Percentiles rank a stretch among this genome's conserved stretches.
These are phyloP conservation scores for Xylariales sp. DNA, from an alignment of 2,329 filamentous ascomycete genomes.

Conservation along the genomic window DNA sequence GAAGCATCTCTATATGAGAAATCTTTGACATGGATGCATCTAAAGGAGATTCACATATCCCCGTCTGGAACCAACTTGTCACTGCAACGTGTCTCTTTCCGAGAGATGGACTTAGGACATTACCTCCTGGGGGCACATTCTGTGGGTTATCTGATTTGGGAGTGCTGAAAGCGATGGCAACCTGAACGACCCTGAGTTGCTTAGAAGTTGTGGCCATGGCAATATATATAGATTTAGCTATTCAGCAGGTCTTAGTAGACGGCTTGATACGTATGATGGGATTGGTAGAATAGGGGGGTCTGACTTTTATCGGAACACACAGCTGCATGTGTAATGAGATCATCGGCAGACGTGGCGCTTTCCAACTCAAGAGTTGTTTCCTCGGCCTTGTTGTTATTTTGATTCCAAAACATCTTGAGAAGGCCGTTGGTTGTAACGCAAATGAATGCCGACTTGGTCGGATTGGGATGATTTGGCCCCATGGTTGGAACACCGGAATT, in stretches of 20 bases:
- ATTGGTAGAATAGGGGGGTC: slow-evolving; percentile 37
- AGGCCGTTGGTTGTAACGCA: slow-evolving; percentile 80
- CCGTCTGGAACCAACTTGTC: slow-evolving; percentile 67
- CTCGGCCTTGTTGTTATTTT: slow-evolving; percentile 76
- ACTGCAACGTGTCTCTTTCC: slow-evolving; percentile 67
- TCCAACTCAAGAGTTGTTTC: slow-evolving; percentile 81
- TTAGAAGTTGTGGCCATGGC: slow-evolving; percentile 76
- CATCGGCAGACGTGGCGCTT: slow-evolving; percentile 76
- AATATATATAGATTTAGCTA: slow-evolving; percentile 66
- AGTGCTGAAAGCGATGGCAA: slow-evolving; percentile 79
- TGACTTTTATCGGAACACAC: slow-evolving; percentile 79
- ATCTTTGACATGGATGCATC: slow-evolving; percentile 70
- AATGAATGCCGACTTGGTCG: slow-evolving; percentile 78
- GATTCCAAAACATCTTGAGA: slow-evolving; percentile 81
- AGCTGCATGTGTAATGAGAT: slow-evolving; percentile 83
- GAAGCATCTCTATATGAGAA: slow-evolving; percentile 80
- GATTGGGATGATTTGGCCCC: slow-evolving; percentile 78
- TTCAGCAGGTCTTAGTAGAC: slow-evolving; percentile 24
- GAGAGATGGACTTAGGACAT: slow-evolving; percentile 64
- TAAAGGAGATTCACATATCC: slow-evolving; percentile 55
- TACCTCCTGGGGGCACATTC: slow-evolving; percentile 56
- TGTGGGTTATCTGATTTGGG: slow-evolving; percentile 67
- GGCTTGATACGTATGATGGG: neutral
- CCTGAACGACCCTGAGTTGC: slow-evolving; percentile 78
- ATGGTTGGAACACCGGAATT: slow-evolving; percentile 72